Base-by-base conservation (phyloP, 2,329 filamentous ascomycete species). In the Penicillium sp. region DNA sequence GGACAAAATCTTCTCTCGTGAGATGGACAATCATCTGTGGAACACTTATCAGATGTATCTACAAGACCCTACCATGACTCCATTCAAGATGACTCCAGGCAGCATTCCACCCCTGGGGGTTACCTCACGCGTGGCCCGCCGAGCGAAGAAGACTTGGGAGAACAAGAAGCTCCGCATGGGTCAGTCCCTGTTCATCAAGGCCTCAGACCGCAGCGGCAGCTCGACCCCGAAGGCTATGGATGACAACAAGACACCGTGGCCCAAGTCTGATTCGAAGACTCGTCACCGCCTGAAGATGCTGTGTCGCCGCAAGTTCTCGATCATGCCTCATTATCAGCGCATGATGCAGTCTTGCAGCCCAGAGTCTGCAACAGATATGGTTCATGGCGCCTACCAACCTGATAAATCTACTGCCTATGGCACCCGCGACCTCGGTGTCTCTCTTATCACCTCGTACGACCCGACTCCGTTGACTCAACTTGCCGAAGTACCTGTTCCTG, bases 1-100 rank as follows among this genome's bases (percentile, higher is more conserved):
- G 63, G 47, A 69, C 7, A 59, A 60, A 61, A 67, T 65, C 66
- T 40, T 88, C 85, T 85, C 81, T 5, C 73, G 80, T 42, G 83
- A 85, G 49, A 87, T 86, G 84, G 85, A 88, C 66, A 79, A 82
- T 53, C 85, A 88, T 65, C 72, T 88, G 29, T 87, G 85, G 85
- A 82, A 84, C 67, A 85, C 83, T 8, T 88, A 86, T 70, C 82
- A 86, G 73, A 77, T 80, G 51, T 87, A 86, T 67, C 74, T 87
- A n/a, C 82, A 85, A 58, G 84, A 87, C 68, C 85, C 85, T 20
- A 84, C 82, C 3, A 80, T 87, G 46, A 88, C 85, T 1, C 85
- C 85, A 0, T 87, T 87, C 77, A 87, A 87, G 66, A 85, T 84
- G 73, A 78, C 86, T 1, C 85, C 85, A 2, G 85, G 85, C 47